A percentile compares a stretch with the other conserved stretches of the same genome.
Conservation (phyloP, 345 rosid species). For the Eucalyptus grandis region DNA sequence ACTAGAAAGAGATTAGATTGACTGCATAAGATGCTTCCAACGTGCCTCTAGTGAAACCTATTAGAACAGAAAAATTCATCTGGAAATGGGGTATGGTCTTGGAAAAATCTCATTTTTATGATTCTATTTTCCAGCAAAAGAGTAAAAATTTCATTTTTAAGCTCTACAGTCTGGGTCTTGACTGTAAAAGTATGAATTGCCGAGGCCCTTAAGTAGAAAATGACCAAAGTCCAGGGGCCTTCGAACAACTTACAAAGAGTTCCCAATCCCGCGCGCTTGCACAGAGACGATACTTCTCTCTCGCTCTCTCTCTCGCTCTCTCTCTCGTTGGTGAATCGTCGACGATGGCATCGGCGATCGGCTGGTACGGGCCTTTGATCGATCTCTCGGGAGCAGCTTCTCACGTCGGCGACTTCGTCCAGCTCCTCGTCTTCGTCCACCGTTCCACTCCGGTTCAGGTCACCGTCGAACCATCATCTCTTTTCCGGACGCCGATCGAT, state of each 20-base stretch:
- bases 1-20: not conserved
- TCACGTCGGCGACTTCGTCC: slow-evolving; percentile 42
- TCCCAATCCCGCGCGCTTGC: not conserved
- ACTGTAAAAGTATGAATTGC: not conserved
- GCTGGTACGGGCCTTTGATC: slow-evolving; percentile 49
- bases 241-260: not conserved
- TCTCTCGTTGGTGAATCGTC: not conserved
- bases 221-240: not conserved
- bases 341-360: slow-evolving; percentile 15
- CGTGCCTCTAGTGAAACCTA: not conserved
- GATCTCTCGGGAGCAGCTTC: slow-evolving; percentile 26
- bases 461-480: not conserved
- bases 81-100: not conserved
- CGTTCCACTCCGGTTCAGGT: slow-evolving; percentile 49
- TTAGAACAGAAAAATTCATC: not conserved
- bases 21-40: not conserved
- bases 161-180: not conserved
- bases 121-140: not conserved
- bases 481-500: not conserved
- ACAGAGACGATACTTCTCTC: not conserved
- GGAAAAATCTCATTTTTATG: not conserved
- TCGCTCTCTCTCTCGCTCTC: not conserved
- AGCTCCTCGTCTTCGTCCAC: slow-evolving; percentile 44
- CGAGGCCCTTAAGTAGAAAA: not conserved
- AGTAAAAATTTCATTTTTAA: not conserved